phyloP scores from a whole-genome alignment of 805 yeast species.

The Suhomyces tanzawaensis region DNA sequence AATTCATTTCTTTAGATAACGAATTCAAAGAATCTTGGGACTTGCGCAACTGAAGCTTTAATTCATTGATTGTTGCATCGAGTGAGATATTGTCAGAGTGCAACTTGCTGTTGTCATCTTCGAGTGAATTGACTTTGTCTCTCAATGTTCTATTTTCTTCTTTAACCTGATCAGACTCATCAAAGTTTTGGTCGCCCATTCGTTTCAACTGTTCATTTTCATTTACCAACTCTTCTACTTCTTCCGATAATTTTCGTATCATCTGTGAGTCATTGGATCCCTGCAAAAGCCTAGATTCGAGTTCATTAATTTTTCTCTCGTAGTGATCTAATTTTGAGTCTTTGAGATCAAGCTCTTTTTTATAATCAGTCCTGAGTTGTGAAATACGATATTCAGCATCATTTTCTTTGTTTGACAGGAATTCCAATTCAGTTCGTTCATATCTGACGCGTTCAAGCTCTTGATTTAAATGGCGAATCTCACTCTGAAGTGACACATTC shows the following conservation, averaged over 20 bases:
- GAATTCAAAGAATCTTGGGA: not conserved
- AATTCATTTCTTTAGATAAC: not conserved
- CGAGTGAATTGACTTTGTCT: not conserved
- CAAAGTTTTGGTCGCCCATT: not conserved
- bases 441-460: not conserved
- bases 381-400: conserved; percentile 1
- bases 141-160: conserved; percentile 1
- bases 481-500: conserved; percentile 15
- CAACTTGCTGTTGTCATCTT: not conserved
- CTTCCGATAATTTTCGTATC: not conserved
- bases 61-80: not conserved
- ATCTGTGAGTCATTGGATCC: not conserved
- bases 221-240: not conserved
- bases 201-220: conserved; percentile 1
- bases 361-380: conserved; percentile 2
- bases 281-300: conserved; percentile 1
- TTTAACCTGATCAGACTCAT: conserved; percentile 1
- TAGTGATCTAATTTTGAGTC: conserved; percentile 5
- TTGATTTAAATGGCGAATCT: conserved; percentile 1
- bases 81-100: not conserved
- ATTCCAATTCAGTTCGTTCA: conserved; percentile 3
- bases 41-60: not conserved
- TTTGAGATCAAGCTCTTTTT: conserved; percentile 1
- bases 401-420: conserved; percentile 8
- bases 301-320: conserved; percentile 5